A percentile compares a stretch with the other conserved stretches of the same genome.
Evolutionary conservation across 257 asterid genomes (phyloP).

Genomic region (Solanum peruvianum): DNA sequence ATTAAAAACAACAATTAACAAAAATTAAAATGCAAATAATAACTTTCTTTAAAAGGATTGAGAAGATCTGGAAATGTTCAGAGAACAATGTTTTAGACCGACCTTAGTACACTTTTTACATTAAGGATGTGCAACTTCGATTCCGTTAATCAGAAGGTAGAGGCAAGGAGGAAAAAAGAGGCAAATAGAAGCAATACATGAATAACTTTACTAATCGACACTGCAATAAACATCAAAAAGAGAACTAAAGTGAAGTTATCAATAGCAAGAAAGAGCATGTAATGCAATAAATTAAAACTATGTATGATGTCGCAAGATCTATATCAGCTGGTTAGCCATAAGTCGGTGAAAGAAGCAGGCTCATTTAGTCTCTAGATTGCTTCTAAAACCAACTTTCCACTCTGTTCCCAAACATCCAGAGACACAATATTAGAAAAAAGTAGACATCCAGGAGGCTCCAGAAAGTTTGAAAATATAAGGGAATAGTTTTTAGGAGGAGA

Average conservation of each 20-base stretch:
- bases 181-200: background rate
- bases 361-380: background rate
- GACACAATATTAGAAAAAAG: background rate
- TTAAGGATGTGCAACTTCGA: background rate
- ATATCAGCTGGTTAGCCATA: background rate
- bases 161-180: background rate
- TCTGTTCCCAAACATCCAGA: background rate
- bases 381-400: background rate
- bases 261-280: background rate
- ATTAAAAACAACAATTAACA: background rate
- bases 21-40: background rate
- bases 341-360: background rate
- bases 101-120: background rate
- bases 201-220: background rate
- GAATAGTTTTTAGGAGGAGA: background rate
- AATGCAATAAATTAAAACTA: background rate
- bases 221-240: background rate
- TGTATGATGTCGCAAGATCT: background rate
- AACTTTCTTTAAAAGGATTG: background rate
- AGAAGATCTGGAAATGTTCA: background rate
- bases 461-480: background rate
- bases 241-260: background rate
- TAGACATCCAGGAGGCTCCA: background rate
- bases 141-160: background rate
- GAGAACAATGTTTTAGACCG: background rate